Conservation (phyloP, 2,329 filamentous ascomycete species). For the Boeremia exigua region DNA sequence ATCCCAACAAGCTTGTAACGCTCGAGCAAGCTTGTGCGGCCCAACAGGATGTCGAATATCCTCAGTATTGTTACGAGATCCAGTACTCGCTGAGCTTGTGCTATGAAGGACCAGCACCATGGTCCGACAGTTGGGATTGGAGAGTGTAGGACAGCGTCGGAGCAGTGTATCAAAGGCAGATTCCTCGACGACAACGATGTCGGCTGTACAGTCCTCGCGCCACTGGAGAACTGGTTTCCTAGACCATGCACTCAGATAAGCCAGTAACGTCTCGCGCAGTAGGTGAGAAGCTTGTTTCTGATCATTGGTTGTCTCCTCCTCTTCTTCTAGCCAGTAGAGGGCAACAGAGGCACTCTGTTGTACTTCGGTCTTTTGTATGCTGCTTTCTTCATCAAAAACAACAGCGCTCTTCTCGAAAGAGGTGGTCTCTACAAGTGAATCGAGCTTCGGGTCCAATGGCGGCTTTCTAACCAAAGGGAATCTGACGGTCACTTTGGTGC, state of each 20-base stretch:
- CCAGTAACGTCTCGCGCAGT: constrained; percentile 8
- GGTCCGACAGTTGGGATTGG: not conserved
- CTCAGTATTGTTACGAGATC: constrained; percentile 34
- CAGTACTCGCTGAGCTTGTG: not conserved
- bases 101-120: constrained; percentile 6
- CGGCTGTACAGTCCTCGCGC: not conserved
- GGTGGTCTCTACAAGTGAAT: not conserved
- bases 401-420: too few relatives aligned
- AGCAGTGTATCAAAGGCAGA: not conserved
- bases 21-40: constrained; percentile 48
- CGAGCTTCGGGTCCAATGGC: not conserved
- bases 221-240: constrained; percentile 11
- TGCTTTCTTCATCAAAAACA: not conserved
- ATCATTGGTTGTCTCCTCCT: not conserved
- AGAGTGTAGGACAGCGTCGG: not conserved
- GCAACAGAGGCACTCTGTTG: not conserved
- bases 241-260: constrained; percentile 28
- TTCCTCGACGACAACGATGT: constrained; percentile 10
- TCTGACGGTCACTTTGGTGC: constrained; percentile 11
- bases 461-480: constrained; percentile 10
- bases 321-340: not conserved
- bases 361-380: not conserved
- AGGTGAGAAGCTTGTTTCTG: constrained; percentile 5
- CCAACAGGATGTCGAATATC: constrained; percentile 49
- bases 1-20: constrained; percentile 40